Percentiles rank a stretch among this genome's conserved stretches.
Conservation (phyloP, 2,329 filamentous ascomycete genomes). For the Xylariaceae sp. region DNA sequence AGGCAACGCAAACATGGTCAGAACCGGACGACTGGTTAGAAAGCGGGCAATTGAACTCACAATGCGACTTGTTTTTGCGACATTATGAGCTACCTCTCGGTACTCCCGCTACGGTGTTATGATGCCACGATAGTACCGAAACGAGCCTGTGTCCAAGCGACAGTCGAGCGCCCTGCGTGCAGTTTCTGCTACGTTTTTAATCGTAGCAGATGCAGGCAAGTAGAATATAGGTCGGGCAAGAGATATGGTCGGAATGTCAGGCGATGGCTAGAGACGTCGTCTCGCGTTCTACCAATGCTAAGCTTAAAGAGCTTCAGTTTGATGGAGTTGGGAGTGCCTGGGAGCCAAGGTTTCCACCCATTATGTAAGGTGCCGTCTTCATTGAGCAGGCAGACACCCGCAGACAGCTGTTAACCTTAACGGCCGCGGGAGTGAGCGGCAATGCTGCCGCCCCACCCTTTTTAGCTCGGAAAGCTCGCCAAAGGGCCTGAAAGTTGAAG, state of each 20-base stretch:
- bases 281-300: constrained; percentile 10
- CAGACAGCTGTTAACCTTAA: not conserved
- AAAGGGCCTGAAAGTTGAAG: too few relatives aligned
- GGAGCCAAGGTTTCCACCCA: constrained; percentile 8
- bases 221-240: not conserved
- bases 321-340: constrained; percentile 4
- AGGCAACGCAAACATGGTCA: constrained; percentile 17
- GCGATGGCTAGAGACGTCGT: constrained; percentile 4
- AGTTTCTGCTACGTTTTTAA: not conserved
- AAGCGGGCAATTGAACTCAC: constrained; percentile 37
- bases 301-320: not conserved
- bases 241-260: not conserved
- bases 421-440: too few relatives aligned
- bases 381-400: not conserved
- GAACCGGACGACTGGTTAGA: not conserved
- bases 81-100: constrained; percentile 34
- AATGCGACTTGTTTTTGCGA: constrained; percentile 48
- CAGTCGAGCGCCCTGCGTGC: not conserved
- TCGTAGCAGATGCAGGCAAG: not conserved
- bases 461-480: too few relatives aligned
- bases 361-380: not conserved
- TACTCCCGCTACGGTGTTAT: constrained; percentile 12
- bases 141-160: constrained; percentile 7
- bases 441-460: too few relatives aligned
- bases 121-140: not conserved